A percentile compares a stretch with the other conserved stretches of the same genome.
phyloP scores from a whole-genome alignment of 2,329 filamentous ascomycete genomes.

The Furcasterigmium furcatum region DNA sequence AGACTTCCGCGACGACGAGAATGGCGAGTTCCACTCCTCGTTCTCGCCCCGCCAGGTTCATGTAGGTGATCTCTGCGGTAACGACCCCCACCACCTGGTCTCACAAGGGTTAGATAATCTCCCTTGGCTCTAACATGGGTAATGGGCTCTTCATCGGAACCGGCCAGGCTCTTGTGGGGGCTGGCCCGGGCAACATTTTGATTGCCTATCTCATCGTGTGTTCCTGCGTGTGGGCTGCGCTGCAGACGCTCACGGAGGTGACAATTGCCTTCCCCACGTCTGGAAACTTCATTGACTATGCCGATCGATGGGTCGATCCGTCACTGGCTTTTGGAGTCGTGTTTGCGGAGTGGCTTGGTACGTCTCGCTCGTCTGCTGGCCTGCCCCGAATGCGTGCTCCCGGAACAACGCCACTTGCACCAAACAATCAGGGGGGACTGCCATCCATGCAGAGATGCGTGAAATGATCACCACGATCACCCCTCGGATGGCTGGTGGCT shows the following conservation, averaged over 20 bases:
- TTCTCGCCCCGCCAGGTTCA: conserved; percentile 2
- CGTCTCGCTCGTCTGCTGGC: too few relatives aligned
- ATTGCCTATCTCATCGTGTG: conserved; percentile 24
- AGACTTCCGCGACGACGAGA: too few relatives aligned
- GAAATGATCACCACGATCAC: too few relatives aligned
- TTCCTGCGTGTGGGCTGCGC: conserved; percentile 9
- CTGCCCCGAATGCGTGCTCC: too few relatives aligned
- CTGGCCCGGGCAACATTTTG: conserved; percentile 25
- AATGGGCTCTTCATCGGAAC: conserved; percentile 33
- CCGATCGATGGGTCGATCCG: conserved; percentile 31
- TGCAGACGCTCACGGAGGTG: conserved; percentile 25
- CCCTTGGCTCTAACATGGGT: conserved; percentile 25
- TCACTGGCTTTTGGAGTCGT: conserved; percentile 33
- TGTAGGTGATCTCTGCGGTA: background rate
- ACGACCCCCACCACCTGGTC: background rate
- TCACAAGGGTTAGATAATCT: conserved; percentile 14
- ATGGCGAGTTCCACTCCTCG: conserved; percentile 2
- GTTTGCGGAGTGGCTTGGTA: conserved; percentile 20
- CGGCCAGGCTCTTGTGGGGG: conserved; percentile 23
- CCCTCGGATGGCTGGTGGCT: too few relatives aligned
- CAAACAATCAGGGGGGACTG: too few relatives aligned
- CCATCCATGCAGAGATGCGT: too few relatives aligned
- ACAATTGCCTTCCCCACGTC: conserved; percentile 30
- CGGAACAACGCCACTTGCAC: too few relatives aligned
- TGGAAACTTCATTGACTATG: conserved; percentile 32